Conservation (phyloP, 495 filamentous ascomycete species). For the Penicillium turbatum region DNA sequence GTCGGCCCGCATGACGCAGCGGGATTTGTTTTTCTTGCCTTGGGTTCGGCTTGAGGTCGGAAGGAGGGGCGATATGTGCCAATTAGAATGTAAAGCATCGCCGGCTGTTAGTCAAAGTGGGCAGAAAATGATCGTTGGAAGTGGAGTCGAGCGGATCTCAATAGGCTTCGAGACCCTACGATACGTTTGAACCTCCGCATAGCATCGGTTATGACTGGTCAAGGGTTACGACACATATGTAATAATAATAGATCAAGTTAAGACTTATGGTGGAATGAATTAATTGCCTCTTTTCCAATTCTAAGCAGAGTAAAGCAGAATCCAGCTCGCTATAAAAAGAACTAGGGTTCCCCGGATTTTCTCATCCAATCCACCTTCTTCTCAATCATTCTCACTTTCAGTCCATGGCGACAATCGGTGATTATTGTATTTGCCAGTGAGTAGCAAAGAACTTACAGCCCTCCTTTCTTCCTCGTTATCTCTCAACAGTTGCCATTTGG, state of each 20-base stretch:
- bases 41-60: constrained; percentile 21
- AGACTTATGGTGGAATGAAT: neutral
- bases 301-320: neutral
- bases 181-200: constrained; percentile 15
- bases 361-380: neutral
- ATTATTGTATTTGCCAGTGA: constrained; percentile 14
- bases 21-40: constrained; percentile 17
- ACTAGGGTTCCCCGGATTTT: constrained; percentile 24
- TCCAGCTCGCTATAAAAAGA: constrained; percentile 14
- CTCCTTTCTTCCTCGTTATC: constrained; percentile 8
- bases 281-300: too few species aligned
- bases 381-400: constrained; percentile 7
- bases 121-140: constrained; percentile 14
- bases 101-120: constrained; percentile 25
- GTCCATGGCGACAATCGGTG: constrained; percentile 18
- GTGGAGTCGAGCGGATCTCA: constrained; percentile 11
- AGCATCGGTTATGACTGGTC: constrained; percentile 23
- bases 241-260: constrained; percentile 5
- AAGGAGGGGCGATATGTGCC: constrained; percentile 19
- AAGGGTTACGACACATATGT: neutral
- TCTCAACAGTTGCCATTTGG: neutral
- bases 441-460: neutral
- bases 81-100: constrained; percentile 18
- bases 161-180: constrained; percentile 20
- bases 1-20: constrained; percentile 35